Conservation (phyloP, 2,329 filamentous ascomycete species). For the Stenocarpella maydis region DNA sequence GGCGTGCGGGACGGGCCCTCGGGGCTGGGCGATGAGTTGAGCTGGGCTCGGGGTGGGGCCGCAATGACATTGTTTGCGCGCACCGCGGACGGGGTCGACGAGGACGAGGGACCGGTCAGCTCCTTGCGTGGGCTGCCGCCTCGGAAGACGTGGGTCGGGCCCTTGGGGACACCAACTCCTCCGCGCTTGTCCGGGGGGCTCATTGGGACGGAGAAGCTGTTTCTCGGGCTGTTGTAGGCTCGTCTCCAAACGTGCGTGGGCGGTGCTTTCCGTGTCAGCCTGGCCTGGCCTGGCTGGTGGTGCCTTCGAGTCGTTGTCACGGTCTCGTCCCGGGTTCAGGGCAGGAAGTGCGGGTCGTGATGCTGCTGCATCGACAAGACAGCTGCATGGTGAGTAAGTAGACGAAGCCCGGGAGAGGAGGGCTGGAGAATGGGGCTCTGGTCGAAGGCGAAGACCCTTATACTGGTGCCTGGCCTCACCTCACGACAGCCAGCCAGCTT, state of each 20-base stretch:
- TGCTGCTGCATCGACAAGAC: no score
- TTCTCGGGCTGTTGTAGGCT: not conserved
- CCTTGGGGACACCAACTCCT: slow-evolving; percentile 19
- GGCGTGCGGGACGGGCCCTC: slow-evolving; percentile 24
- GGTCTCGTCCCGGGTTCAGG: slow-evolving; percentile 11
- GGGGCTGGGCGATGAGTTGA: slow-evolving; percentile 29
- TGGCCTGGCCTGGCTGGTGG: not conserved
- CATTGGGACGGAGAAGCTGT: slow-evolving; percentile 1
- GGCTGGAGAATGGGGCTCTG: not conserved
- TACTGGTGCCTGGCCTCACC: slow-evolving; percentile 22
- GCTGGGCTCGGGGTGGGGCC: slow-evolving; percentile 28
- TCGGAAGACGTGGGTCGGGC: slow-evolving; percentile 26
- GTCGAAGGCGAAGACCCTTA: not conserved
- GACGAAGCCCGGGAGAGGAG: not conserved
- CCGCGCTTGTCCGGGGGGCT: slow-evolving; percentile 35
- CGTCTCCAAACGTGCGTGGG: not conserved
- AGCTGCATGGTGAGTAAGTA: slow-evolving; percentile 17
- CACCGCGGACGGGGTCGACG: slow-evolving; percentile 9
- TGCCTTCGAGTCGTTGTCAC: not conserved
- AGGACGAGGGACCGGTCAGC: slow-evolving; percentile 1
- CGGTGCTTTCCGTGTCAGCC: not conserved
- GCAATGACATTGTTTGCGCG: slow-evolving; percentile 20
- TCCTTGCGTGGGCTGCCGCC: slow-evolving; percentile 27
- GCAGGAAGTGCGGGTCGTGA: no score
- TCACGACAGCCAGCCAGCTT: not conserved